A percentile compares a stretch with the other conserved stretches of the same genome.
Conservation (phyloP, 306 rosid species). For the Inga oerstediana region DNA sequence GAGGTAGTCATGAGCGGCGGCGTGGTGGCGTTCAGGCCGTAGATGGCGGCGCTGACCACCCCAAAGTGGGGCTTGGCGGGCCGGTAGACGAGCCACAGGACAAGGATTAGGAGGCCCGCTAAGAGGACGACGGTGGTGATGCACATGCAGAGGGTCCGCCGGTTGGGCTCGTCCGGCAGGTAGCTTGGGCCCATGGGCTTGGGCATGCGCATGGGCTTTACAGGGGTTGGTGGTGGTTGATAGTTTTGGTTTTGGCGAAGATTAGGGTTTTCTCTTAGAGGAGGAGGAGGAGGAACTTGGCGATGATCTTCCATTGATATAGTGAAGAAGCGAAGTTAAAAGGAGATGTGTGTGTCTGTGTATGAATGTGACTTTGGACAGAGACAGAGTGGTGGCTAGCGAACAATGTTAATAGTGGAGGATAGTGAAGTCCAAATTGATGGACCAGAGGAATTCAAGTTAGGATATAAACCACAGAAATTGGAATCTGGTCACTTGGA, state of each 20-base stretch:
- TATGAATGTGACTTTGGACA: neutral
- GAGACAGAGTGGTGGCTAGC: constrained; percentile 6
- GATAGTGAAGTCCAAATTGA: constrained; percentile 28
- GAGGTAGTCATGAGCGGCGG: constrained; percentile 56
- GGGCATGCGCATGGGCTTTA: neutral
- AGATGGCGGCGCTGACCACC: constrained; percentile 62
- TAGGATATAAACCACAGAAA: neutral
- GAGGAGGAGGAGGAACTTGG: neutral
- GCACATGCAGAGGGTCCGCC: constrained; percentile 52
- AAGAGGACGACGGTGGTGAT: constrained; percentile 60
- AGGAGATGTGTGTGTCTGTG: neutral
- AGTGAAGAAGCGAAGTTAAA: neutral
- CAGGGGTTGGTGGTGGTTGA: neutral
- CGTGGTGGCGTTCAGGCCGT: constrained; percentile 59
- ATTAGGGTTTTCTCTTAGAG: neutral
- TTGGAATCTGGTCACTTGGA: constrained; percentile 27
- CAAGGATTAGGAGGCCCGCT: constrained; percentile 48
- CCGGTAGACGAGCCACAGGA: constrained; percentile 81
- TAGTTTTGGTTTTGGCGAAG: neutral
- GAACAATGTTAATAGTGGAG: constrained; percentile 22
- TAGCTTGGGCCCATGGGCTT: neutral
- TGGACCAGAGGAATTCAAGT: constrained; percentile 23
- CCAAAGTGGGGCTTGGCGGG: constrained; percentile 69
- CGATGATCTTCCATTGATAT: constrained; percentile 34
- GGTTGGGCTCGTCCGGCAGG: neutral